Conservation (phyloP, 2,329 filamentous ascomycete genomes). For the Xylaria sp. region DNA sequence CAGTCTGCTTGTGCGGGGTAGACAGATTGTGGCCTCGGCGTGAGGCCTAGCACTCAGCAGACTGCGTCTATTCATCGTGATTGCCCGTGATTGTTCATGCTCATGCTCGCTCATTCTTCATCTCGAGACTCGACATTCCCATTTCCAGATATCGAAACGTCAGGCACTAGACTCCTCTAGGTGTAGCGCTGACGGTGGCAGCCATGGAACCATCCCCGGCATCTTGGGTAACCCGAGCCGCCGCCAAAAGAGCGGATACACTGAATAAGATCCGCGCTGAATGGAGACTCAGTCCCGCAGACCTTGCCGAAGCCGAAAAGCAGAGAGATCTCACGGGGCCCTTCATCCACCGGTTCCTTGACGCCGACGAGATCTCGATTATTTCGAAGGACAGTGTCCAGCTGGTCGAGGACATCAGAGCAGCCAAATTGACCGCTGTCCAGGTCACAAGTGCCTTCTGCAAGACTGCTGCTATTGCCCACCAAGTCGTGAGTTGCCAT, state of each 20-base stretch:
- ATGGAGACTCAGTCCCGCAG: conserved; percentile 28
- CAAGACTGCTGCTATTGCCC: conserved; percentile 60
- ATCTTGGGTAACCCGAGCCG: conserved; percentile 28
- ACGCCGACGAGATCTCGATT: conserved; percentile 29
- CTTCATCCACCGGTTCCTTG: conserved; percentile 35
- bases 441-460: conserved; percentile 55
- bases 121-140: too few relatives aligned
- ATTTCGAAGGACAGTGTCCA: conserved; percentile 34
- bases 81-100: too few relatives aligned
- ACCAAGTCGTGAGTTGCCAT: conserved; percentile 54
- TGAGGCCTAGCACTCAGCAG: too few relatives aligned
- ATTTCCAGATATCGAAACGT: too few relatives aligned
- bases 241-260: conserved; percentile 31
- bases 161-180: too few relatives aligned
- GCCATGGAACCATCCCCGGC: not conserved
- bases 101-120: too few relatives aligned
- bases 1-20: too few relatives aligned
- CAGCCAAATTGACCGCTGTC: conserved; percentile 39
- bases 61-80: too few relatives aligned
- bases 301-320: conserved; percentile 25
- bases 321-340: conserved; percentile 36
- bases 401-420: conserved; percentile 37
- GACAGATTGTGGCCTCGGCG: too few relatives aligned
- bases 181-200: not conserved
- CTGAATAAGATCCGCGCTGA: conserved; percentile 30